Evolutionary conservation across 1,139 yeast species (phyloP), one percentile per base, ranked within the genome.

Genomic region (Kluyveromyces marxianus): DNA sequence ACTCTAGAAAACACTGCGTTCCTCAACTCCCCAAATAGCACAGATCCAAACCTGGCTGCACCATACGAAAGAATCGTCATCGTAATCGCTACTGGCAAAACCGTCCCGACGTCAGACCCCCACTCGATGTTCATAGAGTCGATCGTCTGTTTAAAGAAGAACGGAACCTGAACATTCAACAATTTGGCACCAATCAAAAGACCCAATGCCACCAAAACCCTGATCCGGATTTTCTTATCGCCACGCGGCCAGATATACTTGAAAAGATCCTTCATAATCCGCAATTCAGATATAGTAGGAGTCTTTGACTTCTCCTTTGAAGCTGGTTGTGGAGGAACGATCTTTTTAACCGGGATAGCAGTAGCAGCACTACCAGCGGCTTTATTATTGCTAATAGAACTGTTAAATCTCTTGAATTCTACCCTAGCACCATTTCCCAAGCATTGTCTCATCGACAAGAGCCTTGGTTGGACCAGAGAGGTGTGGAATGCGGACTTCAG

Each of bases 1-100:
- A 94, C 98, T 37, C 86, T 78, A 0, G 98, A 97, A 69, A 92
- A 92, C 7, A 92, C 81, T 1, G 98, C 98, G 63, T 92, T 92
- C 57, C 97, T 71, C 54, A 92, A 71, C 64, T 92, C 98, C 29
- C 97, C 98, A 67, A 92, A 87, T 14, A 92, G 67, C 2, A 90
- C 95, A 3, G 98, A 85, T 25, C 97, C 97, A 62, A 94, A 89
- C 50, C 98, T 71, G 1, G 97, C 95, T 21, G 87, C 81, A 43
- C 99, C 99, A 62, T 92, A 90, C 0, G 96, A 95, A 27, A 92
- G 58, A 31, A 92, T 80, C 46, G 90, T 74, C 2, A 90, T 75
- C 3, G 87, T 90, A 35, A 85, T 77, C 3, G 77, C 79, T 3
- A 63, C 58, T 1, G 68, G 68, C 25, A 69, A 53, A 0, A 81